A percentile compares a stretch with the other conserved stretches of the same genome.
Conservation (phyloP, 176 grass and related monocot genomes). For the Phoenix dactylifera region DNA sequence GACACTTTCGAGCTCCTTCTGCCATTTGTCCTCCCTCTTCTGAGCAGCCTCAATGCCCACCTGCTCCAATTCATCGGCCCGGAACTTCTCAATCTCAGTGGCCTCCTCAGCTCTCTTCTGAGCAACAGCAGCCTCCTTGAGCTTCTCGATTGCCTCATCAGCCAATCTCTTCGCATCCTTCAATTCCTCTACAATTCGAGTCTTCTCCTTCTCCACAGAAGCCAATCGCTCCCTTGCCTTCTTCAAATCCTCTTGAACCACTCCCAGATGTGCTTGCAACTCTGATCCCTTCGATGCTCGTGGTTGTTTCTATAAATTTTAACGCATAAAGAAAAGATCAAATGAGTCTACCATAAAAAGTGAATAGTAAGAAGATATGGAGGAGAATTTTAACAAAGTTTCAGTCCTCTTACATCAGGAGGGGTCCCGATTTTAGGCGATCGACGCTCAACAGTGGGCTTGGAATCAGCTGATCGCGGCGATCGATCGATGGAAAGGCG, state of each 20-base stretch:
- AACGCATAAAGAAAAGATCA: background rate
- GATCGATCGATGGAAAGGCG: constrained; percentile 85
- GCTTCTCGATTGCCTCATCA: constrained; percentile 60
- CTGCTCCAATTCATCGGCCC: constrained; percentile 80
- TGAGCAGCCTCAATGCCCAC: constrained; percentile 50
- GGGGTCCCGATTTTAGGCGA: constrained; percentile 61
- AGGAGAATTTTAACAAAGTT: background rate
- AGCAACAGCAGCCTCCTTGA: constrained; percentile 63
- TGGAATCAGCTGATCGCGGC: constrained; percentile 61
- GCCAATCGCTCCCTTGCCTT: constrained; percentile 68
- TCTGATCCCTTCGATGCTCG: constrained; percentile 26
- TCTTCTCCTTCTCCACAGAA: constrained; percentile 56
- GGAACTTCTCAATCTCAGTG: constrained; percentile 83
- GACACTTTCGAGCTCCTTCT: constrained; percentile 56
- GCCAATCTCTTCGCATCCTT: constrained; percentile 51
- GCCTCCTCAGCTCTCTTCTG: constrained; percentile 68
- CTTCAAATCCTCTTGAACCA: constrained; percentile 57
- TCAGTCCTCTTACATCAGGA: constrained; percentile 52
- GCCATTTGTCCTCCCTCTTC: constrained; percentile 55
- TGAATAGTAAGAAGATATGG: no score
- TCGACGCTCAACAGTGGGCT: constrained; percentile 59
- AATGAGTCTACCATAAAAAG: background rate
- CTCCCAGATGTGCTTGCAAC: constrained; percentile 52
- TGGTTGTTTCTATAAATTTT: constrained; percentile 46
- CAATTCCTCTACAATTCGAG: constrained; percentile 45